Base-by-base conservation (phyloP, 768 basidiomycete species). In the Leccinellum albellum region DNA sequence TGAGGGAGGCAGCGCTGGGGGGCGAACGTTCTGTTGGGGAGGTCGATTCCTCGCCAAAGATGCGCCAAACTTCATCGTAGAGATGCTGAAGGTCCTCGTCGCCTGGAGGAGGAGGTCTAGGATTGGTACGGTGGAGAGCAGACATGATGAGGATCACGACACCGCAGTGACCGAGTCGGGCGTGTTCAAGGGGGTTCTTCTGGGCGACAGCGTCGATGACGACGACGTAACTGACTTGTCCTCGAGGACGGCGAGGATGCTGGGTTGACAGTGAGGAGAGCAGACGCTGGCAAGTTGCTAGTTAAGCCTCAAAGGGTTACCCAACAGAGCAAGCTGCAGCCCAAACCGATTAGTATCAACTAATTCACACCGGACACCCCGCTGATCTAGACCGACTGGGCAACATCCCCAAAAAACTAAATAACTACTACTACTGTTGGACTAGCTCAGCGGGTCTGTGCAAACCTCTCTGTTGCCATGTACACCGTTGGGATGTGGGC, bases 61-160 rank as follows among this genome's bases (percentile, higher is more conserved):
- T 82, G 46, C 82, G 82, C 76, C 86, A 85, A 21, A 90, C 88
- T 69, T 88, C 85, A 60, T 89, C 82, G 70, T 89, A 91, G 45
- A 91, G 79, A 55, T 80, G 78, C 62, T 88, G 85, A 5, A 90
- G 78, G 66, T 89, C 88, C 64, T 84, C 83, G 59, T 89, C 88
- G 37, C 81, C 81, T 4, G 85, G 82, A 7, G 75, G 75, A 15
- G 71, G 70, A 28, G 70, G 67, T 60, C 65, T 76, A 58, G 65
- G 57, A 59, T 72, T 68, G 42, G 73, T 57, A 9, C 35, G 35
- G 21, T 74, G 71, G 51, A 70, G 66, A 23, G 73, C 57, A 26
- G 77, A 73, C 77, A 79, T 78, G 66, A 55, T 57, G 56, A 51
- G 26, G 47, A 48, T n/a, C n/a, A n/a, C 33, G 29, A n/a, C 31